These are phyloP conservation scores for Spathaspora boniae DNA, from an alignment of 805 yeast species.

Conservation along the genomic window DNA sequence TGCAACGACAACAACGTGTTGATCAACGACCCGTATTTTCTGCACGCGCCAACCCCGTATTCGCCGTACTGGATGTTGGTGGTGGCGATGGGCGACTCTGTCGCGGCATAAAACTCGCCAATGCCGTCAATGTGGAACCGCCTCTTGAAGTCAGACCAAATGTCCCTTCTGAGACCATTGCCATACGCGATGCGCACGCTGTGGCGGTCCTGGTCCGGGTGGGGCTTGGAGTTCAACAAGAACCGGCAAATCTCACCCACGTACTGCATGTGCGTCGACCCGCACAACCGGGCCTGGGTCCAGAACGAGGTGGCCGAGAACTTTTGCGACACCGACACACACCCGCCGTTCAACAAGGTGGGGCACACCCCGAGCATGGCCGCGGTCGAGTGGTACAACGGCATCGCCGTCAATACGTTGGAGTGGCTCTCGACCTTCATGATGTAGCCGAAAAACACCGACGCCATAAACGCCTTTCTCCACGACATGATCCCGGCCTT, in stretches of 20 bases:
- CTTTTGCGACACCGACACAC: slow-evolving; percentile 73
- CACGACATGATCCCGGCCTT: slow-evolving; percentile 92
- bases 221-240: slow-evolving; percentile 59
- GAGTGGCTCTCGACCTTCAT: slow-evolving; percentile 54
- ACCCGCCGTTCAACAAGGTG: slow-evolving; percentile 59
- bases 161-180: slow-evolving; percentile 85
- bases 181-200: slow-evolving; percentile 73
- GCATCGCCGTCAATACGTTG: slow-evolving; percentile 86
- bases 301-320: slow-evolving; percentile 84
- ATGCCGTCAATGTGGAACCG: slow-evolving; percentile 71
- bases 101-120: slow-evolving; percentile 92
- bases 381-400: slow-evolving; percentile 92
- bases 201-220: slow-evolving; percentile 65
- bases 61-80: slow-evolving; percentile 77
- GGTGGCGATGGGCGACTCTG: slow-evolving; percentile 88
- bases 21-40: slow-evolving; percentile 67
- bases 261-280: slow-evolving; percentile 82
- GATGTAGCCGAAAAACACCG: slow-evolving; percentile 65
- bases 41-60: slow-evolving; percentile 83
- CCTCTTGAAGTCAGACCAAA: slow-evolving; percentile 77
- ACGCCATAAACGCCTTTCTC: slow-evolving; percentile 76
- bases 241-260: slow-evolving; percentile 96
- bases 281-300: slow-evolving; percentile 74
- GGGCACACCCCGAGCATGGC: slow-evolving; percentile 83
- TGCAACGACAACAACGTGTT: slow-evolving; percentile 48